Evolutionary conservation across 768 basidiomycete species (phyloP), one percentile per base, ranked within the genome.

Genomic region (Leccinum longicurvipes): DNA sequence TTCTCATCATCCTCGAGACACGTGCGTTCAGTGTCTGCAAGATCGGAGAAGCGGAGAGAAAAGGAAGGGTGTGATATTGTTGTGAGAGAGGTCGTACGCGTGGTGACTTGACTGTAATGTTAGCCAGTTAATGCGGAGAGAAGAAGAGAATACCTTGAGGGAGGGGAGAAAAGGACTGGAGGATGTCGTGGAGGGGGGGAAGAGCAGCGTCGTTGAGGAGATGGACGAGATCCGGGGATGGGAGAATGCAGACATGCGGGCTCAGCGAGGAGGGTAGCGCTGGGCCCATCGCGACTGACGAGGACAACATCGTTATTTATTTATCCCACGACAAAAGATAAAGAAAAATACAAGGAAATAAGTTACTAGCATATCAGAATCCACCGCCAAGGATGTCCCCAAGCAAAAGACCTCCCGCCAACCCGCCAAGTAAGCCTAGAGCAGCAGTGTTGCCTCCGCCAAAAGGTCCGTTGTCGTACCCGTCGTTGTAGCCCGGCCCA

Each of bases 81-180:
- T 3, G 80, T 76, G 28, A 92, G 76, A 4, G 87, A 70, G 3
- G 86, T 89, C 6, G 91, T 92, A 25, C 91, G 80, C 4, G 90
- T 89, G 15, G 83, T 88, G 32, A 93, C 91, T n/a, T 93, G 60
- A n/a, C 62, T 2, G 39, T 41, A 49, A 48, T 45, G 53, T 57
- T 23, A 57, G 56, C 31, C 49, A 25, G 47, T 19, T 31, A 9
- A 24, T 50, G 50, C 47, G 42, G 45, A 61, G 17, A 15, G 15
- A n/a, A 29, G 41, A 48, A 29, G 7, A 19, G 67, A 71, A 48
- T 69, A 89, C 91, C 88, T 78, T 91, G 84, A 0, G 89, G 85
- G 50, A 93, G 74, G 11, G 91, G 91, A 3, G 89, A 89, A 64
- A 93, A 93, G 3, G 89, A 90, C 68, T 93, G 91, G 27, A 93